Evolutionary conservation across 805 yeast species (phyloP), one percentile per base, ranked within the genome.

Genomic region (Pichia kluyveri): DNA sequence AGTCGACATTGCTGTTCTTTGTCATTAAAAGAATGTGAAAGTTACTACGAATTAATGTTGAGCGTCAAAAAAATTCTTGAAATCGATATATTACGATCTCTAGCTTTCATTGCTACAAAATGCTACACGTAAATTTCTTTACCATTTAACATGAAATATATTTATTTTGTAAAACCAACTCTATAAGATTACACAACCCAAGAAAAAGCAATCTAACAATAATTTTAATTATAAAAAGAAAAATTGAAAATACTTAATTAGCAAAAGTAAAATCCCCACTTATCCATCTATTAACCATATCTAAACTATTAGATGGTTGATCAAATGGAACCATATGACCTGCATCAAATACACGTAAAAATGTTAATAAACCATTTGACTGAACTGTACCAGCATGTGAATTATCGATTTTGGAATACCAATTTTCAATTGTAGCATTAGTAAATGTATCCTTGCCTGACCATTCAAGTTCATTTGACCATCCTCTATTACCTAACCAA

Each of bases 311-410:
- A 58, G 77, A 80, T 18, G 96, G 95, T 70, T 85, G 91, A 68
- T 90, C 90, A 60, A 69, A 83, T 17, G 97, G 97, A 53, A 88
- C 96, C 96, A 90, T 89, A 69, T 91, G 97, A 28, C 97, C 97
- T 45, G 95, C 97, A 53, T 80, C 91, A 59, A 73, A 90, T 10
- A 90, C 79, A 65, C 96, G 77, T 65, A 87, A 72, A 71, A 83
- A 91, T 5, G 96, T 85, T 57, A 90, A 80, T 51, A 77, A 73
- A 43, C 82, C 82, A 54, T 72, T 76, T 60, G 59, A 63, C 56
- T 71, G 69, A 37, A 68, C 68, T 41, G 65, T 63, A 30, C 76
- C 76, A 0, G 69, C 72, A 34, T 52, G 40, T 3, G 39, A 44
- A 6, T 66, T 66, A 34, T 54, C 55, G 9, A 54, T 50, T 59